phyloP scores from a whole-genome alignment of 2,329 filamentous ascomycete genomes.

The Macrophomina tecta region DNA sequence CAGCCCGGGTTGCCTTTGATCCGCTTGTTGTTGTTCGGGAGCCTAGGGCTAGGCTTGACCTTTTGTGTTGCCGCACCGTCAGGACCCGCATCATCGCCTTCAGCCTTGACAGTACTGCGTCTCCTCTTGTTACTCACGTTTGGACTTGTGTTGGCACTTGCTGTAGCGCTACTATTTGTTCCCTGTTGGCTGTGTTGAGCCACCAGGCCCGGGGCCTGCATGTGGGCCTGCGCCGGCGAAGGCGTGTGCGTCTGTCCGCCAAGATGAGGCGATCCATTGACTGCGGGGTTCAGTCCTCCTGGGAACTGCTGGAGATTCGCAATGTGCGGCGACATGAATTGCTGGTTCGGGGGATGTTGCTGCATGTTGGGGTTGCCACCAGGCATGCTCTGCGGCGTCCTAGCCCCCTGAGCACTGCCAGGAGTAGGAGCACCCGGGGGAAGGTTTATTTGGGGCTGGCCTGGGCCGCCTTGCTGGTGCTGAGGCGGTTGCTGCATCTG shows the following conservation, averaged over 20 bases:
- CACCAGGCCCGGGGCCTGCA: conserved; percentile 51
- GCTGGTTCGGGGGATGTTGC: conserved; percentile 39
- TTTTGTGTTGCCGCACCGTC: conserved; percentile 47
- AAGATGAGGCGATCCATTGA: conserved; percentile 56
- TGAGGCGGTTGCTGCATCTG: conserved; percentile 8
- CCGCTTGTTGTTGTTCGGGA: conserved; percentile 45
- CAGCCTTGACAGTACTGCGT: conserved; percentile 65
- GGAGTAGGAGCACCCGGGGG: conserved; percentile 34
- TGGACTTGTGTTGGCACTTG: conserved; percentile 68
- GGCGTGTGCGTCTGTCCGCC: conserved; percentile 50
- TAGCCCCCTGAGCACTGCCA: conserved; percentile 38
- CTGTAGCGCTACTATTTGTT: conserved; percentile 59
- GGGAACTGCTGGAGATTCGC: conserved; percentile 50
- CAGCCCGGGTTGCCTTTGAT: conserved; percentile 30
- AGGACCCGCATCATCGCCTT: conserved; percentile 57
- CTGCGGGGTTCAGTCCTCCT: conserved; percentile 56
- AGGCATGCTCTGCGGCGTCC: conserved; percentile 37
- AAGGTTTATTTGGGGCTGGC: conserved; percentile 31
- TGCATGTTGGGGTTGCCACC: conserved; percentile 36
- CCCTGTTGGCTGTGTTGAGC: conserved; percentile 63
- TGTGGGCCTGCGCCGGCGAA: conserved; percentile 53
- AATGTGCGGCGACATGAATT: conserved; percentile 65
- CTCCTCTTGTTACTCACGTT: conserved; percentile 66
- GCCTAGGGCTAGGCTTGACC: conserved; percentile 58
- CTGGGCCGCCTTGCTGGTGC: conserved; percentile 19